Conservation (phyloP, 2,329 filamentous ascomycete species). For the Biscogniauxia marginata region DNA sequence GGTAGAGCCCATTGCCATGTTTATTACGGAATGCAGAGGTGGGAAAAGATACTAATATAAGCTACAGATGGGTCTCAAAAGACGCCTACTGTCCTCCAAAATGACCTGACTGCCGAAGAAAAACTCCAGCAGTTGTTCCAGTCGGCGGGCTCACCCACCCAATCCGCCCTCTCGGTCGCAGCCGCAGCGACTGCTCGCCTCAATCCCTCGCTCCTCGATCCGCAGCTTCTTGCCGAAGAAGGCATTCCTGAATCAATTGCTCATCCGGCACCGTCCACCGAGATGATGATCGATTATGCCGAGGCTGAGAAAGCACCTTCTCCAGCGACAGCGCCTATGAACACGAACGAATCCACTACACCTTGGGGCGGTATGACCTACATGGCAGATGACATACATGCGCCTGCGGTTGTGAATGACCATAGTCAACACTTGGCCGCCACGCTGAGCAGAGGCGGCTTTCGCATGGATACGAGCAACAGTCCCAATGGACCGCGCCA, state of each 20-base stretch:
- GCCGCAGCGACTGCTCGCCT: constrained; percentile 56
- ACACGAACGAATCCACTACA: constrained; percentile 12
- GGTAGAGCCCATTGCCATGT: constrained; percentile 29
- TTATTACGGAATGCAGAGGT: constrained; percentile 2
- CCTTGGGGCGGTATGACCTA: constrained; percentile 34
- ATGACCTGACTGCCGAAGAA: constrained; percentile 47
- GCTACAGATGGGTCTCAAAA: constrained; percentile 16
- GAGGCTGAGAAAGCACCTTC: constrained; percentile 19
- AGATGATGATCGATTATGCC: constrained; percentile 31
- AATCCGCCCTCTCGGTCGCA: constrained; percentile 53
- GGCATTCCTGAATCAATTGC: constrained; percentile 18
- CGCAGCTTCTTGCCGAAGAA: constrained; percentile 38
- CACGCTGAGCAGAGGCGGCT: constrained; percentile 44
- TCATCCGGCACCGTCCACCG: constrained; percentile 17
- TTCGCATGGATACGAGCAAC: constrained; percentile 51
- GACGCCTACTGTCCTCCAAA: constrained; percentile 14
- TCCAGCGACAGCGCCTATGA: constrained; percentile 6
- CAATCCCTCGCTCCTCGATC: constrained; percentile 54
- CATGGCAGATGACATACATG: constrained; percentile 31
- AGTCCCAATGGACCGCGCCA: constrained; percentile 44
- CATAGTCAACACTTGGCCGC: constrained; percentile 28
- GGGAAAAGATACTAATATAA: constrained; percentile 15
- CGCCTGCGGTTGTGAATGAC: constrained; percentile 30
- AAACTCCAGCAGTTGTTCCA: constrained; percentile 47
- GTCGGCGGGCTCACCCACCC: constrained; percentile 39